phyloP scores from a whole-genome alignment of 164 flowering plant genomes.

The Aristolochia fimbriata region DNA sequence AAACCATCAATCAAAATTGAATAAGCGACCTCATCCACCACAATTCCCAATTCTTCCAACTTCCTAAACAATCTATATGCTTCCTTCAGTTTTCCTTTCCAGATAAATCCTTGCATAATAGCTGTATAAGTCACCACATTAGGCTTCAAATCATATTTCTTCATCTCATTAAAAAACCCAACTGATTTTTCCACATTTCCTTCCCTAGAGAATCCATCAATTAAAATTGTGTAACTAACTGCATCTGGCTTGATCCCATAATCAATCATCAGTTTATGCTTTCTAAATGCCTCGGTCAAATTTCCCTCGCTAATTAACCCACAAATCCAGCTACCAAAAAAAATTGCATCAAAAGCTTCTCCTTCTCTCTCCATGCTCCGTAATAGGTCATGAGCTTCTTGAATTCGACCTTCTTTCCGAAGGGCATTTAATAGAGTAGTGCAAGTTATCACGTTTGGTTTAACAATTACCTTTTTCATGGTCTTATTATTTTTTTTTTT shows the following conservation, averaged over 20 bases:
- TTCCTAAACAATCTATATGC: constrained; percentile 41
- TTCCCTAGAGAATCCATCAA: constrained; percentile 60
- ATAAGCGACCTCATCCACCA: constrained; percentile 56
- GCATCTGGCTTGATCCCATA: constrained; percentile 43
- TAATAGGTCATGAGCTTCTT: constrained; percentile 45
- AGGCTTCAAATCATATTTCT: constrained; percentile 36
- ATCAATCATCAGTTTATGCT: constrained; percentile 38
- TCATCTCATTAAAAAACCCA: constrained; percentile 60
- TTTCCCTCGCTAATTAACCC: constrained; percentile 40
- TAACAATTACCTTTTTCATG: constrained; percentile 21
- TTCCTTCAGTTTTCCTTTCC: constrained; percentile 60
- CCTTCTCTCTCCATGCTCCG: constrained; percentile 44
- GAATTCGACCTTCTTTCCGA: constrained; percentile 38
- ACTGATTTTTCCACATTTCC: constrained; percentile 63
- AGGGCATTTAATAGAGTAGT: constrained; percentile 48
- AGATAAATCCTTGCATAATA: constrained; percentile 52
- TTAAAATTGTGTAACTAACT: constrained; percentile 50
- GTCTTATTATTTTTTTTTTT: constrained; percentile 50
- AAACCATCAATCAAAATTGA: constrained; percentile 59
- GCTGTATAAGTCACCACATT: constrained; percentile 63
- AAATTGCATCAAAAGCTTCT: constrained; percentile 47
- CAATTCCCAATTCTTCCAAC: constrained; percentile 36
- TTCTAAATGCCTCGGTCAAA: constrained; percentile 38
- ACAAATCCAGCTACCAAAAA: constrained; percentile 66
- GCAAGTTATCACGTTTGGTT: constrained; percentile 51